phyloP scores from a whole-genome alignment of 305 asterid genomes.

The Striga hermonthica region DNA sequence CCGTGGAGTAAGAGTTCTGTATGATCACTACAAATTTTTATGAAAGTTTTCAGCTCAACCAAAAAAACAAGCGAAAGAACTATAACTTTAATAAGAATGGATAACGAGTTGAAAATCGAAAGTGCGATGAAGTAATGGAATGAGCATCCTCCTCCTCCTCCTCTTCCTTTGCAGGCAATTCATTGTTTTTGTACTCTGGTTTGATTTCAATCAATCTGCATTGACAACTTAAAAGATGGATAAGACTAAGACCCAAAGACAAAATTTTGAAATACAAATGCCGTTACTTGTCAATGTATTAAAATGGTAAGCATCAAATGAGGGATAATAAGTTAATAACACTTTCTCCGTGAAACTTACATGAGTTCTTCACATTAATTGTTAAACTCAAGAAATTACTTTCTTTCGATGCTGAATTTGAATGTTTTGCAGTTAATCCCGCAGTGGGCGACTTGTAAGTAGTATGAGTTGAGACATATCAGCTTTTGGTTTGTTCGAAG shows the following conservation, averaged over 20 bases:
- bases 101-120: constrained; percentile 11
- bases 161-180: constrained; percentile 39
- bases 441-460: too few relatives aligned
- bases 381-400: too few relatives aligned
- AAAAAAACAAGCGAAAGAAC: constrained; percentile 6
- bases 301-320: too few relatives aligned
- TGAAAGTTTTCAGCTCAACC: not conserved
- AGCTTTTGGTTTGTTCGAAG: too few relatives aligned
- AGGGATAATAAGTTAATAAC: constrained; percentile 4
- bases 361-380: too few relatives aligned
- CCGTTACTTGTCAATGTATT: not conserved
- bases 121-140: constrained; percentile 76
- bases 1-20: constrained; percentile 47
- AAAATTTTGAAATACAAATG: constrained; percentile 3
- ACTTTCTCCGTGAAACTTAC: too few relatives aligned
- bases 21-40: constrained; percentile 22
- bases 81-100: not conserved
- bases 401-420: too few relatives aligned
- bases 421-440: too few relatives aligned
- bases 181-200: constrained; percentile 37
- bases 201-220: constrained; percentile 48
- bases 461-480: too few relatives aligned
- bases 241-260: too few relatives aligned
- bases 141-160: constrained; percentile 64
- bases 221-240: too few relatives aligned